Percentiles rank a stretch among this genome's conserved stretches.
Conservation (phyloP, 2,329 filamentous ascomycete genomes). For the Pseudogymnoascus destructans region DNA sequence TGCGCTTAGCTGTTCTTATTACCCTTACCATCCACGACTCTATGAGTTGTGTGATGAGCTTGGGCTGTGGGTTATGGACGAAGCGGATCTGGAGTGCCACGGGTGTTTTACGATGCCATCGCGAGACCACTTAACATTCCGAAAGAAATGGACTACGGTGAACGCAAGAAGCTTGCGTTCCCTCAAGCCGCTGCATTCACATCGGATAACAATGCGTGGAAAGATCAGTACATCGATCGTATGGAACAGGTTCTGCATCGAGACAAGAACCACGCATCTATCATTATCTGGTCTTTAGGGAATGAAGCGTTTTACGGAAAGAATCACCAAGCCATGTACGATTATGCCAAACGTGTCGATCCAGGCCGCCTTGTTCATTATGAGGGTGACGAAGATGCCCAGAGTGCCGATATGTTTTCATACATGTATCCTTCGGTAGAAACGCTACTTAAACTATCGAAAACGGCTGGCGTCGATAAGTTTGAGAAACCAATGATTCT, state of each 20-base stretch:
- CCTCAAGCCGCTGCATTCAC: constrained; percentile 43
- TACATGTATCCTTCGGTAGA: constrained; percentile 39
- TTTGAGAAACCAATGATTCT: constrained; percentile 42
- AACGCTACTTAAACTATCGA: constrained; percentile 26
- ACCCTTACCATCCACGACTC: constrained; percentile 48
- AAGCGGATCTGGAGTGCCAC: constrained; percentile 40
- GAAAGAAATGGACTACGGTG: constrained; percentile 44
- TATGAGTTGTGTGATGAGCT: constrained; percentile 51
- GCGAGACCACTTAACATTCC: constrained; percentile 39
- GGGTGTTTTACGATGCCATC: constrained; percentile 32
- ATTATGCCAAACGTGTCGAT: constrained; percentile 38
- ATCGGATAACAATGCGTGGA: constrained; percentile 48
- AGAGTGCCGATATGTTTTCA: constrained; percentile 41
- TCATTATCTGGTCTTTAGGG: constrained; percentile 61
- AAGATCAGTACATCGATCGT: constrained; percentile 53
- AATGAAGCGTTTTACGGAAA: constrained; percentile 61
- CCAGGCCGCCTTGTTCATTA: constrained; percentile 42
- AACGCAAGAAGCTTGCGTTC: constrained; percentile 45
- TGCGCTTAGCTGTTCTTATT: constrained; percentile 54
- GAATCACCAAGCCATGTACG: constrained; percentile 56
- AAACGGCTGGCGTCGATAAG: constrained; percentile 16
- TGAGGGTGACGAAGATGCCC: constrained; percentile 39
- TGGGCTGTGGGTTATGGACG: constrained; percentile 48
- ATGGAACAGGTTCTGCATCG: constrained; percentile 50
- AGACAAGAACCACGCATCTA: constrained; percentile 57